These are phyloP conservation scores for Vitis rupestris DNA, from an alignment of 164 flowering plant species.

Conservation along the genomic window DNA sequence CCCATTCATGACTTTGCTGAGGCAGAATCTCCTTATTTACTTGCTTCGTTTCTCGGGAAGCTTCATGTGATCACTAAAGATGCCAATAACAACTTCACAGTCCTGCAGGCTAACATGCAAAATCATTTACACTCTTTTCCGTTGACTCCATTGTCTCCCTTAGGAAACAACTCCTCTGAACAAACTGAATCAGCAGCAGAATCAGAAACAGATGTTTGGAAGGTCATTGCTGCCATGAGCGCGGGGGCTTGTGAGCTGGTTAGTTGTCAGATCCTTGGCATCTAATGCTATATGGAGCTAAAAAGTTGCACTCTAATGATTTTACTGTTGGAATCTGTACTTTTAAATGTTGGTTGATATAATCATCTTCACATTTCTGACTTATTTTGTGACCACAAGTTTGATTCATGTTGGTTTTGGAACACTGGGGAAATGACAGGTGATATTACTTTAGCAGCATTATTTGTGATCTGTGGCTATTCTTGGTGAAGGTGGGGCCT, in stretches of 20 bases:
- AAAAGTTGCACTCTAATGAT: background rate
- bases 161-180: constrained; percentile 14
- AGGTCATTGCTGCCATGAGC: constrained; percentile 39
- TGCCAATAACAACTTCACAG: constrained; percentile 18
- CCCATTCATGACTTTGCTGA: constrained; percentile 63
- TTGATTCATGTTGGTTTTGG: background rate
- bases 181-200: constrained; percentile 16
- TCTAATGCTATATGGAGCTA: constrained; percentile 21
- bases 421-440: too few species aligned
- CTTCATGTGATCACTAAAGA: constrained; percentile 83
- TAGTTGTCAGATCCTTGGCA: constrained; percentile 61
- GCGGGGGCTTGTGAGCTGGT: constrained; percentile 61
- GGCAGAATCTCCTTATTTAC: constrained; percentile 80
- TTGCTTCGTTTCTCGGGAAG: constrained; percentile 75
- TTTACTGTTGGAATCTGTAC: background rate
- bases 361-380: background rate
- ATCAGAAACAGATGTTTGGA: constrained; percentile 44
- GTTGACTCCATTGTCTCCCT: constrained; percentile 19
- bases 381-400: background rate
- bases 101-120: constrained; percentile 45
- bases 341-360: background rate
- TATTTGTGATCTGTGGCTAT: too few species aligned
- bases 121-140: constrained; percentile 20
- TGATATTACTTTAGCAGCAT: too few species aligned
- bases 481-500: too few species aligned